Percentiles rank a stretch among this genome's conserved stretches.
phyloP scores from a whole-genome alignment of 202 grass and related monocot species.

The Panicum hallii region DNA sequence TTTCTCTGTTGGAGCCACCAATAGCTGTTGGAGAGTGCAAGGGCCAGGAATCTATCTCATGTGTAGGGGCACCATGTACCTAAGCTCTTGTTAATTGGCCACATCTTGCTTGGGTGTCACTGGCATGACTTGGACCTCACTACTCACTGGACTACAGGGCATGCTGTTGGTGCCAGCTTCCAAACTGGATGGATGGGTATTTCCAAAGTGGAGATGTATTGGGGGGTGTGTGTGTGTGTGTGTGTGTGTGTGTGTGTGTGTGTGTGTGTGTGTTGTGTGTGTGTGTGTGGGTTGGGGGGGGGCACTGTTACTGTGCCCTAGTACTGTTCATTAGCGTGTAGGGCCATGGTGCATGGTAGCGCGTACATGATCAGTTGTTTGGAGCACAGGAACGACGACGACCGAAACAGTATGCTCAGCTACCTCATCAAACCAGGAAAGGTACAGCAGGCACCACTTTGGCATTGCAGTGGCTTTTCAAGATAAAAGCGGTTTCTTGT shows the following conservation, averaged over 20 bases:
- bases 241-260: too few relatives aligned
- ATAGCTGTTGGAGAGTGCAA: slow-evolving; percentile 22
- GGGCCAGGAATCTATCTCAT: slow-evolving; percentile 28
- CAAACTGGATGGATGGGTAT: neutral
- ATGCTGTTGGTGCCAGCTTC: slow-evolving; percentile 4
- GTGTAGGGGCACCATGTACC: slow-evolving; percentile 12
- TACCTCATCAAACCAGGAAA: neutral
- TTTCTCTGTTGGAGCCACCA: neutral
- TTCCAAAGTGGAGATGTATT: neutral
- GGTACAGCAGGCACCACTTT: neutral
- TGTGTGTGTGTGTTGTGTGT: too few relatives aligned
- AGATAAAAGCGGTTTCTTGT: neutral
- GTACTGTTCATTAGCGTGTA: neutral
- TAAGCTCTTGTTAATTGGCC: slow-evolving; percentile 16
- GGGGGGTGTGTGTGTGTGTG: too few relatives aligned
- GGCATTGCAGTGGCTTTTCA: neutral
- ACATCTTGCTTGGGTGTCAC: too few relatives aligned
- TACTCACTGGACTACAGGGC: slow-evolving; percentile 1
- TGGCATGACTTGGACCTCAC: slow-evolving; percentile 15
- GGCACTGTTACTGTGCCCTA: neutral
- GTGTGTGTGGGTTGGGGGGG: too few relatives aligned
- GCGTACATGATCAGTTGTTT: neutral
- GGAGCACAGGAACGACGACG: neutral
- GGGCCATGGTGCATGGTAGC: neutral
- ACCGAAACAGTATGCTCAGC: neutral